These are phyloP conservation scores for Phytophthora tentaculata DNA, from an alignment of 352 stramenopile species.

Conservation along the genomic window DNA sequence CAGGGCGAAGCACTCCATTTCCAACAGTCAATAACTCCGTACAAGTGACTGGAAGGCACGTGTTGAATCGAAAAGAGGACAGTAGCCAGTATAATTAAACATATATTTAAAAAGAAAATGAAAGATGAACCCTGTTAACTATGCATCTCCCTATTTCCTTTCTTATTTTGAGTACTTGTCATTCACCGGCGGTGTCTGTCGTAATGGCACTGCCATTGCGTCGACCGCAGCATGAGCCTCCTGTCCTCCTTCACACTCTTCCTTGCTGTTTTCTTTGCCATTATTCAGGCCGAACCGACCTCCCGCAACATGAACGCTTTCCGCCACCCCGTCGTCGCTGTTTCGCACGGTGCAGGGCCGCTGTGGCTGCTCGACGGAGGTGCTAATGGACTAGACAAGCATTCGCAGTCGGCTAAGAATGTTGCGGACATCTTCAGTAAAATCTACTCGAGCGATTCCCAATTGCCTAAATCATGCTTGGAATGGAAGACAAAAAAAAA, in stretches of 20 bases:
- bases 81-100: too few species aligned
- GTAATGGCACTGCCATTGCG: neutral
- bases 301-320: conserved; percentile 28
- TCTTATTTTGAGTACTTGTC: too few species aligned
- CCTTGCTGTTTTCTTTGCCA: conserved; percentile 7
- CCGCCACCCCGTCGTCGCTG: conserved; percentile 44
- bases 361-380: conserved; percentile 49
- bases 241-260: conserved; percentile 16
- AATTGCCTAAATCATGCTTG: conserved; percentile 62
- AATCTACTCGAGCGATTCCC: conserved; percentile 39
- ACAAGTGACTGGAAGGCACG: too few species aligned
- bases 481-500: too few species aligned
- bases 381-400: conserved; percentile 27
- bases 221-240: conserved; percentile 9
- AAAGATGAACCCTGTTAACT: too few species aligned
- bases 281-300: neutral
- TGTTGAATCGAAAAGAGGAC: too few species aligned
- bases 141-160: too few species aligned
- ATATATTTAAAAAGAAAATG: too few species aligned
- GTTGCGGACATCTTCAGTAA: conserved; percentile 45
- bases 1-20: too few species aligned
- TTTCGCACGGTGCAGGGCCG: conserved; percentile 56
- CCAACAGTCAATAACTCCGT: too few species aligned
- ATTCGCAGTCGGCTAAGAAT: conserved; percentile 34
- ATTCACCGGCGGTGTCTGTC: too few species aligned